These are phyloP conservation scores for Ilex aquifolium DNA, from an alignment of 257 asterid species.

Conservation along the genomic window DNA sequence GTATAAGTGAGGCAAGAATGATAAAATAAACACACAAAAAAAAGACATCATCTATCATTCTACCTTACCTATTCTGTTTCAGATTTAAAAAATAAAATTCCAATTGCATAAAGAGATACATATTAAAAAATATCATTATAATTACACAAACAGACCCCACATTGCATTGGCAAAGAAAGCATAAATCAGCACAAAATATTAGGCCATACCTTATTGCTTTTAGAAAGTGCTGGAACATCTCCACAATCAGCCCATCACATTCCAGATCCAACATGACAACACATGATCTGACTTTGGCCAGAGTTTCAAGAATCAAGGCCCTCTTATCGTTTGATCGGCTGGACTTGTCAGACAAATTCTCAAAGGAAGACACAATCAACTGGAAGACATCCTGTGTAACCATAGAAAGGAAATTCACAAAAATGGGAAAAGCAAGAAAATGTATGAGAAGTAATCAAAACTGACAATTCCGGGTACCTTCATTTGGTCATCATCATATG, in stretches of 20 bases:
- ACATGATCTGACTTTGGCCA: slow-evolving; percentile 1
- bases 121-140: background rate
- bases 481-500: slow-evolving; percentile 13
- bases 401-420: background rate
- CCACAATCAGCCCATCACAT: slow-evolving; percentile 5
- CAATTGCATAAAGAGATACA: background rate
- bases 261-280: slow-evolving; percentile 8
- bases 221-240: slow-evolving; percentile 8
- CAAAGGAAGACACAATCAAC: slow-evolving; percentile 2
- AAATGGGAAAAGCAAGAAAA: background rate
- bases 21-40: too few species aligned
- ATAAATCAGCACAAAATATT: background rate
- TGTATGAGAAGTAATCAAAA: background rate
- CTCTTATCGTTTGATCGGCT: slow-evolving; percentile 5
- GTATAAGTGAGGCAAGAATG: too few species aligned
- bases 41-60: too few species aligned
- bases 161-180: too few species aligned
- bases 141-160: too few species aligned
- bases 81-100: background rate
- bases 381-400: slow-evolving; percentile 2
- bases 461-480: background rate
- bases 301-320: slow-evolving; percentile 3
- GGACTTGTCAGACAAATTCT: slow-evolving; percentile 4
- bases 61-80: too few species aligned
- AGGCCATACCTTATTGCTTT: slow-evolving; percentile 1